Percentiles rank a stretch among this genome's conserved stretches.
Conservation (phyloP, 305 asterid species). For the Ilex paraguariensis region DNA sequence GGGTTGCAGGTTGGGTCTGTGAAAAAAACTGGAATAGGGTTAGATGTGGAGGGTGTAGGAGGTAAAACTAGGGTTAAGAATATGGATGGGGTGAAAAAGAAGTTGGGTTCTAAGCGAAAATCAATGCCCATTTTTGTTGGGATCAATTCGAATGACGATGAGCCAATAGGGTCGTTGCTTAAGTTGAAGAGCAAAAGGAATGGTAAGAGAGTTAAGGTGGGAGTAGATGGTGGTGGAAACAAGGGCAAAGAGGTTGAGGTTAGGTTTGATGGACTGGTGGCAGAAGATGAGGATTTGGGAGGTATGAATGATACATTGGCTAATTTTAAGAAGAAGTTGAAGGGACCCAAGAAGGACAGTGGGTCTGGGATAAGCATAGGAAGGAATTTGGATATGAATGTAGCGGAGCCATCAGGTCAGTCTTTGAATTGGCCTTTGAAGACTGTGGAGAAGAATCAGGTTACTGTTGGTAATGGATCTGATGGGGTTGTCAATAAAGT, state of each 20-base stretch:
- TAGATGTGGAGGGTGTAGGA: slow-evolving; percentile 40
- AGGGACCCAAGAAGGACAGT: slow-evolving; percentile 62
- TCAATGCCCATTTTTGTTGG: slow-evolving; percentile 27
- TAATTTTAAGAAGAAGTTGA: slow-evolving; percentile 76
- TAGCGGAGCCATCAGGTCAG: slow-evolving; percentile 25
- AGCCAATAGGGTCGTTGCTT: slow-evolving; percentile 73
- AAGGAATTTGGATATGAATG: slow-evolving; percentile 23
- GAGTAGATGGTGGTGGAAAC: slow-evolving; percentile 34
- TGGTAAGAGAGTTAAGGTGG: slow-evolving; percentile 52
- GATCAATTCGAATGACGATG: slow-evolving; percentile 71
- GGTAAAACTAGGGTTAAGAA: slow-evolving; percentile 47
- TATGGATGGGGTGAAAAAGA: slow-evolving; percentile 48
- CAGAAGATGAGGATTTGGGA: slow-evolving; percentile 48
- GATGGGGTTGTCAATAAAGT: slow-evolving; percentile 26
- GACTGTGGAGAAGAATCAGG: slow-evolving; percentile 27
- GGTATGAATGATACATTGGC: slow-evolving; percentile 96
- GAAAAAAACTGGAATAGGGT: slow-evolving; percentile 40
- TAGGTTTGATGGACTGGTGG: slow-evolving; percentile 20
- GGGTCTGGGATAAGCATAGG: slow-evolving; percentile 30
- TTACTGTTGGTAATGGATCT: slow-evolving; percentile 28
- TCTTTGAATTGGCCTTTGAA: slow-evolving; percentile 29
- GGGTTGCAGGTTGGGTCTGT: slow-evolving; percentile 14
- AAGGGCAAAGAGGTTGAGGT: slow-evolving; percentile 32
- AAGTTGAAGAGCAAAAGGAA: slow-evolving; percentile 59
- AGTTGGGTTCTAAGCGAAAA: slow-evolving; percentile 50